Base-by-base conservation (phyloP, 495 filamentous ascomycete genomes). In the Thozetella sp. region DNA sequence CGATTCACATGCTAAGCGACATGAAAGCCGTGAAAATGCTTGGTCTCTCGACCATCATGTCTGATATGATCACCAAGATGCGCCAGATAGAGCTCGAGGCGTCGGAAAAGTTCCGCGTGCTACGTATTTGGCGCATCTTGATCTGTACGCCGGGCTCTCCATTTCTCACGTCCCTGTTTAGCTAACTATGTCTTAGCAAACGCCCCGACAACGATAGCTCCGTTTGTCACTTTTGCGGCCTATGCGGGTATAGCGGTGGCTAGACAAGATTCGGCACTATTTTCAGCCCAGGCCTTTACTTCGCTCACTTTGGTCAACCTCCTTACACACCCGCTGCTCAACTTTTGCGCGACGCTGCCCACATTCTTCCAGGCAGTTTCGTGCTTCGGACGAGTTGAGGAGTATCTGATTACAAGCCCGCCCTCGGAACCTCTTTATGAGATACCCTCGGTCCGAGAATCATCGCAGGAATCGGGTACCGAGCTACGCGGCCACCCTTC, bases 311-410 rank as follows among this genome's bases (percentile, higher is more conserved):
- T 88, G 1, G 82, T 88, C 55, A 69, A 75, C 1, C 73, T 89
- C 22, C 60, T 89, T 11, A 76, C 83, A 1, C 75, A 80, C 13
- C 86, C 86, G 3, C 65, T 86, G 0, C 58, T 80, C 12, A 73
- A 71, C 1, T 68, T 88, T 22, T 80, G 87, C 25, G 81, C 81
- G 72, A 75, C 80, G 1, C 59, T 88, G n/a, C 78, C 83, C 58
- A 64, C 67, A 17, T 79, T 84, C 25, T 68, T 75, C 17, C 79
- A 79, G 1, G 83, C 83, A 1, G 65, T 83, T 1, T 85, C 84
- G 0, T 86, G 82, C 27, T 87, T 88, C 59, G 71, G 73, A 17
- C 79, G 86, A 0, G 81, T 89, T 30, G 79, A 87, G 52, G 73
- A 78, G 11, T 88, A 57, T 48, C 24, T n/a, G 12, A 0, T 50